Conservation (phyloP, 305 asterid genomes). For the Fraxinus greggii region DNA sequence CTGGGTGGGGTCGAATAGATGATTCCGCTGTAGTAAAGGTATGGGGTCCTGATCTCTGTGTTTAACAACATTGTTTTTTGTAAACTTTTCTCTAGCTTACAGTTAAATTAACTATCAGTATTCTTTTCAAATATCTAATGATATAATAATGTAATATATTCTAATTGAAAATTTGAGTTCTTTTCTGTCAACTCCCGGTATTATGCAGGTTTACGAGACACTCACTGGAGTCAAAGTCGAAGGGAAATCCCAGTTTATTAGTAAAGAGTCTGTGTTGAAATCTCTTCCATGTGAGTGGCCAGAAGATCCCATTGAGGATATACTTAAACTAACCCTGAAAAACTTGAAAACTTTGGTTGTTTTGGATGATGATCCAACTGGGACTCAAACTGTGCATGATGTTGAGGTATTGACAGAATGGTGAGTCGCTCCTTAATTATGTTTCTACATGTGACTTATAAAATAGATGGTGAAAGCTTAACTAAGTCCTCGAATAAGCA, state of each 20-base stretch:
- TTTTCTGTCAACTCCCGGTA: constrained; percentile 24
- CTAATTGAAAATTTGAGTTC: neutral
- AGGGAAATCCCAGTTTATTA: constrained; percentile 65
- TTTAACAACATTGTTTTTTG: constrained; percentile 13
- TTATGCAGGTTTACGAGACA: constrained; percentile 81
- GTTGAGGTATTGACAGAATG: constrained; percentile 92
- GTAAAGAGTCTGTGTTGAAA: constrained; percentile 59
- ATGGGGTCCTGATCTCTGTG: constrained; percentile 26
- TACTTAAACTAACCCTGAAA: constrained; percentile 57
- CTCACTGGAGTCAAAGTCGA: constrained; percentile 92
- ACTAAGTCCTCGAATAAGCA: constrained; percentile 4
- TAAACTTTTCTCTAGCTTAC: constrained; percentile 1
- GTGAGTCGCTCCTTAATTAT: constrained; percentile 43
- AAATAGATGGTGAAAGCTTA: neutral
- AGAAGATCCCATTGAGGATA: constrained; percentile 60
- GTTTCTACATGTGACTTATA: neutral
- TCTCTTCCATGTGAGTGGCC: constrained; percentile 95
- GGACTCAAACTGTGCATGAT: constrained; percentile 97
- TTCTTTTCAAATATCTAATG: neutral
- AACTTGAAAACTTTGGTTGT: constrained; percentile 75
- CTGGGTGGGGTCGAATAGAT: constrained; percentile 98
- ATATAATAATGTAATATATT: constrained; percentile 14
- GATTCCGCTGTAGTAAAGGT: constrained; percentile 98
- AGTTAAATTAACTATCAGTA: constrained; percentile 8
- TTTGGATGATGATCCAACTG: constrained; percentile 99